Conservation (phyloP, 768 basidiomycete genomes). For the Pisolithus tinctorius region DNA sequence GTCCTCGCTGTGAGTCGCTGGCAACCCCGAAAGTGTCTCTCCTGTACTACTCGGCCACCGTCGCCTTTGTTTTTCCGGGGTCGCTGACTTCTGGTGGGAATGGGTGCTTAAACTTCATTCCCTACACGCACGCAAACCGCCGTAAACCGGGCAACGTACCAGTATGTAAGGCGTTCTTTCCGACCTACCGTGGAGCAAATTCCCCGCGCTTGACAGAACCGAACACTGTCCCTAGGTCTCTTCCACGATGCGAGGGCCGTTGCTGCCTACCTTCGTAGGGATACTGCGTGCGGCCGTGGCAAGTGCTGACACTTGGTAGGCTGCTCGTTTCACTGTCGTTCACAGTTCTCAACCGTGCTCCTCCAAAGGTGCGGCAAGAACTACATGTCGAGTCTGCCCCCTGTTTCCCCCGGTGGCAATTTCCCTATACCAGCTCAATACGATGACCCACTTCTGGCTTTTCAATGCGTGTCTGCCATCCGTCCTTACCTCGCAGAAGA, state of each 20-base stretch:
- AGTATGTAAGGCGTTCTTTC: too few relatives aligned
- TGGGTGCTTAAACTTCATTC: too few relatives aligned
- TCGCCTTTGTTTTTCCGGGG: too few relatives aligned
- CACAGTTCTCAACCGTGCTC: background rate
- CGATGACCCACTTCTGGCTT: constrained; percentile 40
- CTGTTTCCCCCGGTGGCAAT: constrained; percentile 43
- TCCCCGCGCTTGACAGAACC: too few relatives aligned
- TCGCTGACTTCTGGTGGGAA: too few relatives aligned
- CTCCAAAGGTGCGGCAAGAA: constrained; percentile 48
- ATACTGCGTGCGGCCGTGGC: constrained; percentile 9
- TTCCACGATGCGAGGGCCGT: constrained; percentile 1
- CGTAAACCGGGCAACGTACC: too few relatives aligned
- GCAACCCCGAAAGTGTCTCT: too few relatives aligned
- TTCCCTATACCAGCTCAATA: constrained; percentile 36
- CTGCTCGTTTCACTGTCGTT: background rate
- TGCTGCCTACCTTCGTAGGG: constrained; percentile 1
- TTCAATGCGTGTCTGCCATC: constrained; percentile 54
- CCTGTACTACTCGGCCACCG: too few relatives aligned
- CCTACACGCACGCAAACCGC: too few relatives aligned
- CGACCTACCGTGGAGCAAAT: too few relatives aligned
- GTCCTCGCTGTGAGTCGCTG: too few relatives aligned
- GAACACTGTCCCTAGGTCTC: background rate
- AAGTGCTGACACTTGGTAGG: constrained; percentile 26
- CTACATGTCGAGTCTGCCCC: constrained; percentile 38
- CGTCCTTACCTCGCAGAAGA: constrained; percentile 57